These are phyloP conservation scores for Phragmites australis DNA, from an alignment of 176 grass and related monocot species.

Conservation along the genomic window DNA sequence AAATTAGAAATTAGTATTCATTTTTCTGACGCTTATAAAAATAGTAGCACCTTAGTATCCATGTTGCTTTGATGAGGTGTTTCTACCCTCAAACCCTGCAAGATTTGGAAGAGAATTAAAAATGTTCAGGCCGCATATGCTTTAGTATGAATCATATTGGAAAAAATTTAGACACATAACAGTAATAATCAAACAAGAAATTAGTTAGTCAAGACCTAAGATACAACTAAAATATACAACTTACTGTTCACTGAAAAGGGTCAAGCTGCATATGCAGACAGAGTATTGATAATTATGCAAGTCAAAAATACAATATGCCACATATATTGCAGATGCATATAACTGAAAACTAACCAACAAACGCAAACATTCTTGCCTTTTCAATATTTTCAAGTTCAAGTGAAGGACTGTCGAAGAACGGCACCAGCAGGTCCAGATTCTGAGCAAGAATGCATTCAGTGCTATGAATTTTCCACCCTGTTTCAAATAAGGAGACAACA, in stretches of 20 bases:
- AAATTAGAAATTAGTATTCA: no score
- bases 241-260: background rate
- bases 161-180: no score
- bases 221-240: no score
- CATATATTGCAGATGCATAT: no score
- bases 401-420: constrained; percentile 75
- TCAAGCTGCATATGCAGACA: background rate
- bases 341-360: no score
- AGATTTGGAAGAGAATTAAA: background rate
- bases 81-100: constrained; percentile 54
- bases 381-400: constrained; percentile 71
- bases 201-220: no score
- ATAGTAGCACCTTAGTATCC: constrained; percentile 62
- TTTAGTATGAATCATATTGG: background rate
- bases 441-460: constrained; percentile 25
- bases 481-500: background rate
- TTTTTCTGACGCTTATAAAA: background rate
- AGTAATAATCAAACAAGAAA: background rate
- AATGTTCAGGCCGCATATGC: background rate
- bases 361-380: constrained; percentile 37
- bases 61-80: constrained; percentile 66
- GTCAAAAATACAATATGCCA: background rate
- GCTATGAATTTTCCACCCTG: background rate
- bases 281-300: background rate
- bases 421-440: constrained; percentile 75